These are phyloP conservation scores for Lachnellula willkommii DNA, from an alignment of 2,329 filamentous ascomycete genomes.

Conservation along the genomic window DNA sequence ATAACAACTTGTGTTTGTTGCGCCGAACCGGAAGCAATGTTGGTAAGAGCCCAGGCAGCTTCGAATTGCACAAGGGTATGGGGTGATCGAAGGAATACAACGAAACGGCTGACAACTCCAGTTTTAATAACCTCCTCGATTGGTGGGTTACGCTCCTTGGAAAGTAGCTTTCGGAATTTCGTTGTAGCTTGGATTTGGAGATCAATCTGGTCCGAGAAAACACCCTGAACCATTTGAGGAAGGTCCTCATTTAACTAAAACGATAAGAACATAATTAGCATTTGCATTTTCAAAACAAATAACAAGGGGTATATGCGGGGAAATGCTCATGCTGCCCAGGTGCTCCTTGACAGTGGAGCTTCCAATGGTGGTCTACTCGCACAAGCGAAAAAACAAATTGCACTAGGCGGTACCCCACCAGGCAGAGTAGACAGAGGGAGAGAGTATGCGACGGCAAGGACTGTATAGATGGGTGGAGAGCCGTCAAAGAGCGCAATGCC, in stretches of 20 bases:
- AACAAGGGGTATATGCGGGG: conserved; percentile 6
- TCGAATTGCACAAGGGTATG: conserved; percentile 99
- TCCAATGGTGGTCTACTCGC: conserved; percentile 12
- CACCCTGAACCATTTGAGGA: conserved; percentile 93
- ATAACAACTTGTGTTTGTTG: conserved; percentile 98
- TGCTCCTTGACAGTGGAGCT: conserved; percentile 13
- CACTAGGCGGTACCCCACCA: conserved; percentile 27
- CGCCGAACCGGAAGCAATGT: conserved; percentile 96
- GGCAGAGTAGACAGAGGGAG: conserved; percentile 23
- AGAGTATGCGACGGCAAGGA: not conserved
- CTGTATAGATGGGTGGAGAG: not conserved
- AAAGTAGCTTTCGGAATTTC: conserved; percentile 95
- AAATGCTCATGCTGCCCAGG: conserved; percentile 5
- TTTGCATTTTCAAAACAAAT: conserved; percentile 5
- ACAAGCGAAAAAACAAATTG: conserved; percentile 29
- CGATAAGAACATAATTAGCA: conserved; percentile 16
- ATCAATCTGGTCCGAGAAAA: conserved; percentile 98
- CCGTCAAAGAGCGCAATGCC: not conserved
- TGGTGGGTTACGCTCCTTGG: conserved; percentile 97
- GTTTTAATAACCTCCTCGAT: conserved; percentile 99
- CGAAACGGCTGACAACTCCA: conserved; percentile 92
- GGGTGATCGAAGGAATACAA: conserved; percentile 95
- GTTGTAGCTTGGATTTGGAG: conserved; percentile 95
- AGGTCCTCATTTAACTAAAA: conserved; percentile 90
- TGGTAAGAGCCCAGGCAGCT: conserved; percentile 97